These are phyloP conservation scores for Jamesozyma piceae DNA, from an alignment of 805 yeast species.

Conservation along the genomic window DNA sequence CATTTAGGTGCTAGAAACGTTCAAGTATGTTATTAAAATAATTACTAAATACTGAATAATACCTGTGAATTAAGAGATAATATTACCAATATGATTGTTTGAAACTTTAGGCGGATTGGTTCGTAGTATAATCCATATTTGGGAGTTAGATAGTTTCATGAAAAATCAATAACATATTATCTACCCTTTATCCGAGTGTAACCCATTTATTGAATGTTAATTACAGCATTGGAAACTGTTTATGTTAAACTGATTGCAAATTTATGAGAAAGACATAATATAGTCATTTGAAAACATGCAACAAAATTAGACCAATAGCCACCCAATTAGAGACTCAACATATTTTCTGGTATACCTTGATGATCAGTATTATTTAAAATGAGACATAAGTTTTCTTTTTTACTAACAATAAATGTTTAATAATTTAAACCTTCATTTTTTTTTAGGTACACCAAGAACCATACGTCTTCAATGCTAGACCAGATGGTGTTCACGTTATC, in stretches of 20 bases:
- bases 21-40: slow-evolving; percentile 59
- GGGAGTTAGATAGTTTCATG: not conserved
- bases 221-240: too few relatives aligned
- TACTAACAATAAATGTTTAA: not conserved
- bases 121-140: not conserved
- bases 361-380: too few relatives aligned
- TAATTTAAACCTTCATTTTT: slow-evolving; percentile 1
- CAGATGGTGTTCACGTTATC: slow-evolving; percentile 98
- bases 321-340: not conserved
- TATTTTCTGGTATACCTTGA: not conserved
- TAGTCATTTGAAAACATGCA: too few relatives aligned
- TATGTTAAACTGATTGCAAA: too few relatives aligned
- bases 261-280: too few relatives aligned
- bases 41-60: not conserved
- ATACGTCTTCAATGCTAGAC: slow-evolving; percentile 96
- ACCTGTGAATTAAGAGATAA: not conserved
- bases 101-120: not conserved
- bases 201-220: too few relatives aligned
- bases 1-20: slow-evolving; percentile 99
- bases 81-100: not conserved
- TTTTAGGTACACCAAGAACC: slow-evolving; percentile 86
- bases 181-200: not conserved
- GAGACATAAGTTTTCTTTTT: too few relatives aligned
- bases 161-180: not conserved
- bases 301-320: not conserved